Evolutionary conservation across 2,329 filamentous ascomycete species (phyloP).

Genomic region (Fusarium torreyae): DNA sequence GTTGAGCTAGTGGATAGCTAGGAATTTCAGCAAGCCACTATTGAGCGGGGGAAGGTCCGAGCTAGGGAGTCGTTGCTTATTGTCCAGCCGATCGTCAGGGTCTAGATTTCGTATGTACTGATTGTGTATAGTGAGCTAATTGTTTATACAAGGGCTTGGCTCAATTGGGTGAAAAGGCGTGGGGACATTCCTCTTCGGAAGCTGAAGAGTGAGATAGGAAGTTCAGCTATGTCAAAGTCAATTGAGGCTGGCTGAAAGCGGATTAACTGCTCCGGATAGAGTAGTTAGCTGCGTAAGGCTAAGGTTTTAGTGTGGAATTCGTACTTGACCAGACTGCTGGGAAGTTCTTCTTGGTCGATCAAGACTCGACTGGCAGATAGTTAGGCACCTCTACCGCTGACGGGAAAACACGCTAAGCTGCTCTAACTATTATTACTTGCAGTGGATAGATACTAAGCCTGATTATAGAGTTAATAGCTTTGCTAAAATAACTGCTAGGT

Average conservation of each 20-base stretch:
- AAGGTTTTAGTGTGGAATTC: too few relatives aligned
- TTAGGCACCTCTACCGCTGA: too few relatives aligned
- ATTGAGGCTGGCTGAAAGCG: neutral
- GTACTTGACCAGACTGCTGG: too few relatives aligned
- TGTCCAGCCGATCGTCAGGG: neutral
- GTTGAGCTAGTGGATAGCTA: neutral
- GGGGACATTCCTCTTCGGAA: neutral
- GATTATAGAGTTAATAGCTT: too few relatives aligned
- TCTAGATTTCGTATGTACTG: neutral
- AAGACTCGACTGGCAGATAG: too few relatives aligned
- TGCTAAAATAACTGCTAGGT: too few relatives aligned
- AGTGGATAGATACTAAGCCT: too few relatives aligned
- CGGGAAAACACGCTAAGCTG: too few relatives aligned
- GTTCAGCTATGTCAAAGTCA: neutral
- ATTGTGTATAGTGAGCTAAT: too few relatives aligned
- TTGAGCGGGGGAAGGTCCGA: neutral
- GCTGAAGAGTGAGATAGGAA: neutral
- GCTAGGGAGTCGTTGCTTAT: conserved; percentile 6
- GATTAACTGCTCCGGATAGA: neutral
- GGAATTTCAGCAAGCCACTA: conserved; percentile 23
- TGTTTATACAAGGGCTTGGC: neutral
- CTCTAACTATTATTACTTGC: too few relatives aligned
- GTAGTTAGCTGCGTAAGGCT: too few relatives aligned
- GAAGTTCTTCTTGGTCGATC: too few relatives aligned
- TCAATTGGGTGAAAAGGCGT: neutral